These are phyloP conservation scores for Nannochloris sp. DNA, from an alignment of 139 green algal species.

Conservation along the genomic window DNA sequence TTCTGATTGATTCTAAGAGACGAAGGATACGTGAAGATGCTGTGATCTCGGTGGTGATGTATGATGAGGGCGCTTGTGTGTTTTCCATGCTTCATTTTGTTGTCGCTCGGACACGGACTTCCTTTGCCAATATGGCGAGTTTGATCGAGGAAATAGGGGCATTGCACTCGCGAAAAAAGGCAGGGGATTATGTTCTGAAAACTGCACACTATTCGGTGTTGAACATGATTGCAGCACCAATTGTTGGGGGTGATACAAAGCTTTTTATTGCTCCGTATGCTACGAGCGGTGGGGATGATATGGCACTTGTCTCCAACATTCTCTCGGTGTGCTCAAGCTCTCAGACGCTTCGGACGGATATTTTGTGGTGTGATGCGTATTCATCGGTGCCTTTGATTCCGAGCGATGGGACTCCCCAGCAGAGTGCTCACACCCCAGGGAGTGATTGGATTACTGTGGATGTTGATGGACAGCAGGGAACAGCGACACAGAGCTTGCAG, in stretches of 20 bases:
- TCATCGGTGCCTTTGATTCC: neutral
- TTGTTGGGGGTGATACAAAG: neutral
- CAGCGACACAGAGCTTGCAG: too few relatives aligned
- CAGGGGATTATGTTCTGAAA: slow-evolving; percentile 17
- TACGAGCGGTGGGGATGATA: neutral
- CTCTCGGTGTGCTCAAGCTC: slow-evolving; percentile 8
- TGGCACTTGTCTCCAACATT: neutral
- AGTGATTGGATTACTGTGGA: too few relatives aligned
- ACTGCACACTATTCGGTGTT: slow-evolving; percentile 5
- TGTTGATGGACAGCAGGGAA: too few relatives aligned
- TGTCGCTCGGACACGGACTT: neutral
- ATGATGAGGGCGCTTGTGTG: neutral
- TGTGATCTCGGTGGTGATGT: neutral
- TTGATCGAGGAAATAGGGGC: neutral
- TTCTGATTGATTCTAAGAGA: neutral
- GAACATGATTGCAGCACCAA: slow-evolving; percentile 10
- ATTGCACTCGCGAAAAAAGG: neutral
- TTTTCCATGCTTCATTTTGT: slow-evolving; percentile 2
- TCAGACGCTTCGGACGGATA: neutral
- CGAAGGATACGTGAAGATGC: neutral
- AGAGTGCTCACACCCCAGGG: too few relatives aligned
- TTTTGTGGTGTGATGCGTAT: neutral
- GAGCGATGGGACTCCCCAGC: neutral
- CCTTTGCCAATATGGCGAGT: neutral
- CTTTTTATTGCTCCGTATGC: slow-evolving; percentile 4